These are phyloP conservation scores for Salix viminalis DNA, from an alignment of 345 rosid species.

Conservation along the genomic window DNA sequence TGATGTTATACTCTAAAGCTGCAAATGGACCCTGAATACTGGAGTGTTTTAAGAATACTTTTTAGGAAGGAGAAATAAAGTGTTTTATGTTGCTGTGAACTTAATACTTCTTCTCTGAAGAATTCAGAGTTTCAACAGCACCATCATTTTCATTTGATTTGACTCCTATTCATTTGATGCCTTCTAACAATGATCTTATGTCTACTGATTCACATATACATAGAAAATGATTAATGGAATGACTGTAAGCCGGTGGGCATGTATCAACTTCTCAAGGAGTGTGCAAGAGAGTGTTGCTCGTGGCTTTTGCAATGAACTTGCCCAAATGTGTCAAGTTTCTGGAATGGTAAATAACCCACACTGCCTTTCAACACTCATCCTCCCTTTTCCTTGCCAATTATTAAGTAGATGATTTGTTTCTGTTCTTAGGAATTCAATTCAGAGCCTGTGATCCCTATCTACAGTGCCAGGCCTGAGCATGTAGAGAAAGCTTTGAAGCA, in stretches of 20 bases:
- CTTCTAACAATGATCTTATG: constrained; percentile 11
- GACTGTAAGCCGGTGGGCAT: constrained; percentile 94
- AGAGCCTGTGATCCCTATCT: constrained; percentile 86
- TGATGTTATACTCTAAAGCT: neutral
- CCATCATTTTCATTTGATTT: neutral
- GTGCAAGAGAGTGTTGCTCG: constrained; percentile 94
- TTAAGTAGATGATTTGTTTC: neutral
- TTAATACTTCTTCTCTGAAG: neutral
- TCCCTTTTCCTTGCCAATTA: neutral
- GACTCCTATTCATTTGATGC: neutral
- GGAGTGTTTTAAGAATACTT: neutral
- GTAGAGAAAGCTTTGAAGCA: constrained; percentile 96
- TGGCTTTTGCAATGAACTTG: constrained; percentile 87
- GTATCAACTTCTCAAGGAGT: constrained; percentile 90
- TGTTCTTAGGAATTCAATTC: constrained; percentile 74
- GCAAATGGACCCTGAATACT: neutral
- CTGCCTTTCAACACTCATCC: neutral
- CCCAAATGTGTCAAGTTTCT: constrained; percentile 97
- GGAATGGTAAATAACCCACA: constrained; percentile 66
- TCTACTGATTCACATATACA: constrained; percentile 4
- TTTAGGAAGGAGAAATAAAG: neutral
- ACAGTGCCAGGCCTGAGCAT: constrained; percentile 89
- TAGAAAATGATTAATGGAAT: constrained; percentile 99
- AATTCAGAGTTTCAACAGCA: neutral
- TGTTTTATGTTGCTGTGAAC: neutral